phyloP scores from a whole-genome alignment of 768 basidiomycete genomes.

The Pluteus cervinus region DNA sequence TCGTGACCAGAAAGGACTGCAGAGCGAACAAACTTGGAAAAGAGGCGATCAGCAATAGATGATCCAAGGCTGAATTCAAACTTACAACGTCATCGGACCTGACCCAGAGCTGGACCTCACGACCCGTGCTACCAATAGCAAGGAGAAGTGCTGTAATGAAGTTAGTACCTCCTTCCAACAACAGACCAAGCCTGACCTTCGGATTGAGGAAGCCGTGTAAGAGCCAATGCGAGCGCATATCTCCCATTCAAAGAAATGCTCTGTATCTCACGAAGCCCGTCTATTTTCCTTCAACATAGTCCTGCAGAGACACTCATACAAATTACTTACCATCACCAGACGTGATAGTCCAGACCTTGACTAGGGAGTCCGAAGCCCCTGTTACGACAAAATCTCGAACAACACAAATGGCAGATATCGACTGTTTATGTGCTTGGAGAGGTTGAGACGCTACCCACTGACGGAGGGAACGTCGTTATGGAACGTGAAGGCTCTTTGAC shows the following conservation, averaged over 20 bases:
- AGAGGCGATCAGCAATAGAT: background rate
- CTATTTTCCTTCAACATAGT: conserved; percentile 17
- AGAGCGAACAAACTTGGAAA: conserved; percentile 50
- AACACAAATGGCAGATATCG: conserved; percentile 64
- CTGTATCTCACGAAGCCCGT: conserved; percentile 42
- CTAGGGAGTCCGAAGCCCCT: conserved; percentile 74
- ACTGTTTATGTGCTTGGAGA: conserved; percentile 60
- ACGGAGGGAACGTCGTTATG: no score
- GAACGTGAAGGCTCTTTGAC: no score
- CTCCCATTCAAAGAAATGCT: conserved; percentile 56
- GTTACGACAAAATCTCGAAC: conserved; percentile 52
- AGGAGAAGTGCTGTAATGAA: conserved; percentile 49
- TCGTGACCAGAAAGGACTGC: conserved; percentile 77
- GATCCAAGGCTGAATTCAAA: conserved; percentile 4
- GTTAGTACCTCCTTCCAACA: conserved; percentile 4
- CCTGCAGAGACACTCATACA: background rate
- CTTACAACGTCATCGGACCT: conserved; percentile 50
- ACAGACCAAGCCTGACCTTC: conserved; percentile 39
- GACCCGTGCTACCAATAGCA: conserved; percentile 82
- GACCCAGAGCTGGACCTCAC: conserved; percentile 72
- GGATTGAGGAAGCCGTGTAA: conserved; percentile 60
- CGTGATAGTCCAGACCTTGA: conserved; percentile 67
- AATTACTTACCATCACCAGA: conserved; percentile 20
- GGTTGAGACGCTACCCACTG: no score
- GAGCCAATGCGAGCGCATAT: conserved; percentile 68